These are phyloP conservation scores for Hypoxylon sp. DNA, from an alignment of 2,329 filamentous ascomycete species.

Conservation along the genomic window DNA sequence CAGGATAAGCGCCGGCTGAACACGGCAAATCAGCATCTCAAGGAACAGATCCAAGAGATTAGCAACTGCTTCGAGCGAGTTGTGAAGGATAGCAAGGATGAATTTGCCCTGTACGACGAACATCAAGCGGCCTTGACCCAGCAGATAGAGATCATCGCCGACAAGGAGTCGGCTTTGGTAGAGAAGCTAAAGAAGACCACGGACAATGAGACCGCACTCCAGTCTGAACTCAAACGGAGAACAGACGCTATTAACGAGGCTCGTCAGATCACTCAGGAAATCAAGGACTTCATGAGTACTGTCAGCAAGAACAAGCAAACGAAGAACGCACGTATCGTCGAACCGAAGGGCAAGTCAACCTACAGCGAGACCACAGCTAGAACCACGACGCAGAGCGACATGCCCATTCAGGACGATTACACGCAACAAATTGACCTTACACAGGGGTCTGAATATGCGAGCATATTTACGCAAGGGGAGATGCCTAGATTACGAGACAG, in stretches of 20 bases:
- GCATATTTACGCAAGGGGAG: conserved; percentile 44
- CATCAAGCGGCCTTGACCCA: conserved; percentile 36
- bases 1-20: conserved; percentile 38
- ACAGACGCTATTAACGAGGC: conserved; percentile 37
- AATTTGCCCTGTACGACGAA: conserved; percentile 29
- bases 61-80: conserved; percentile 44
- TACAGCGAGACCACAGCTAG: conserved; percentile 48
- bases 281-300: conserved; percentile 41
- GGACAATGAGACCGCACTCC: conserved; percentile 33
- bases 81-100: conserved; percentile 44
- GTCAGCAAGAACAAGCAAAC: conserved; percentile 41
- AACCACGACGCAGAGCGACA: conserved; percentile 44
- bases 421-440: conserved; percentile 50
- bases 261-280: conserved; percentile 37
- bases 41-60: conserved; percentile 55
- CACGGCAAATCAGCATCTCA: conserved; percentile 44
- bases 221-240: conserved; percentile 29
- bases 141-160: conserved; percentile 36
- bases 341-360: conserved; percentile 43
- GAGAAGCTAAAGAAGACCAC: conserved; percentile 34
- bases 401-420: conserved; percentile 50
- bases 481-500: conserved; percentile 34
- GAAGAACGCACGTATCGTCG: conserved; percentile 48
- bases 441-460: conserved; percentile 47
- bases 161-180: conserved; percentile 35